phyloP scores from a whole-genome alignment of 345 rosid genomes.

The Fremontodendron californicum region DNA sequence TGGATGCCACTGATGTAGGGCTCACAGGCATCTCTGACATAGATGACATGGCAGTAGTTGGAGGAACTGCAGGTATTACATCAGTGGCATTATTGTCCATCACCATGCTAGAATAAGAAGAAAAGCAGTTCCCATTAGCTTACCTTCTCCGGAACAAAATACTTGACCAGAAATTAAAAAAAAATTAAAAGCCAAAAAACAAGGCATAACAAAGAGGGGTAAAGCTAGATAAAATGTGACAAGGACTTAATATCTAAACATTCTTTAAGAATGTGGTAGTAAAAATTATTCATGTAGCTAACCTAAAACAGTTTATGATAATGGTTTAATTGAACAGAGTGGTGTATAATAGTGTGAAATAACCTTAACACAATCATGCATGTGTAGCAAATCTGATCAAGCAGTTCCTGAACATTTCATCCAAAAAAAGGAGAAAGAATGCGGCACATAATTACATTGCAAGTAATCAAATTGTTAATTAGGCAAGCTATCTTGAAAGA shows the following conservation, averaged over 20 bases:
- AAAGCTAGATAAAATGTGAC: background rate
- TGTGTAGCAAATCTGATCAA: background rate
- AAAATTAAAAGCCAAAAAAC: background rate
- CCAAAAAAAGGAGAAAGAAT: background rate
- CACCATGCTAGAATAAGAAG: slow-evolving; percentile 51
- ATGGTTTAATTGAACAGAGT: background rate
- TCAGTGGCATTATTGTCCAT: slow-evolving; percentile 62
- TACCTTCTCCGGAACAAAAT: background rate
- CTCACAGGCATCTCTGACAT: slow-evolving; percentile 91
- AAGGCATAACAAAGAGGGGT: background rate
- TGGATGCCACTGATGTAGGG: slow-evolving; percentile 89
- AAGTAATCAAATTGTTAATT: background rate
- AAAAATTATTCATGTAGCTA: background rate
- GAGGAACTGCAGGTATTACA: slow-evolving; percentile 59
- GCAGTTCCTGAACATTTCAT: background rate
- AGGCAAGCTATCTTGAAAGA: background rate
- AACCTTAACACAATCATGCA: background rate
- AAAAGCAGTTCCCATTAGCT: slow-evolving; percentile 24
- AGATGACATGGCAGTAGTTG: slow-evolving; percentile 55
- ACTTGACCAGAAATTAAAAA: background rate
- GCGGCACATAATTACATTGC: background rate
- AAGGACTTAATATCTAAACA: background rate
- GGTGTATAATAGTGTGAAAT: background rate
- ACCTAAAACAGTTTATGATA: background rate
- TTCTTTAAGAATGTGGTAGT: background rate